Base-by-base conservation (phyloP, 192 early-diverging fungal species). In the Coemansia sp. region DNA sequence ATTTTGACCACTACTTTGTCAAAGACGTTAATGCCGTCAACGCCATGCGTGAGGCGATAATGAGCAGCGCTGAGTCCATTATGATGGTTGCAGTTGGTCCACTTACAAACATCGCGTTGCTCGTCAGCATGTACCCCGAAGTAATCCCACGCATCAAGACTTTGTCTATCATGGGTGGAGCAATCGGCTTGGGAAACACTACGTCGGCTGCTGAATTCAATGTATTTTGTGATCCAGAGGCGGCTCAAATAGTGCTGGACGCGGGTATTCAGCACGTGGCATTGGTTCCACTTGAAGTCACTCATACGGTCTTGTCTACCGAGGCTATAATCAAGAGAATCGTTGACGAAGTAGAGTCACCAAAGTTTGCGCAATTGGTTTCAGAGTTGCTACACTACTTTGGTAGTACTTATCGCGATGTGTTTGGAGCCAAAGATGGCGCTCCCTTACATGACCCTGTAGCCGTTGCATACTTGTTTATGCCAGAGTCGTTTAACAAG, bases 91-190 rank as follows among this genome's bases (percentile, higher is more conserved):
- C 85, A 0, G 68, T 74, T 26, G 85, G 80, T 0, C 80, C 85
- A 9, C 60, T 84, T 47, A 86, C 85, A 19, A 86, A 86, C 38
- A 62, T 82, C 39, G 85, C 77, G 21, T 60, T 84, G 16, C 62
- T 86, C n/a, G 53, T 86, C n/a, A 73, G 77, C 35, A 35, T 75
- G 32, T 83, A 75, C 57, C 85, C 80, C 13, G 74, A 79, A 26
- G 62, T 78, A 14, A 73, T 69, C 3, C 35, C 60, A 14, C 65
- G 61, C 52, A 83, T 86, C 61, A 69, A 69, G 39, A 72, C 65
- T 13, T 62, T 86, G 46, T 59, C 74, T 1, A 65, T 78, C 42
- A 86, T 86, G 85, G 85, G 80, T 7, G 85, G 85, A 7, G 71
- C 74, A 8, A 57, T 70, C 10, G 57, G 53, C 0, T 13, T 66